Percentiles rank a stretch among this genome's conserved stretches.
Evolutionary conservation across 352 stramenopile genomes (phyloP).

Genomic region (Globisporangium alternatum): DNA sequence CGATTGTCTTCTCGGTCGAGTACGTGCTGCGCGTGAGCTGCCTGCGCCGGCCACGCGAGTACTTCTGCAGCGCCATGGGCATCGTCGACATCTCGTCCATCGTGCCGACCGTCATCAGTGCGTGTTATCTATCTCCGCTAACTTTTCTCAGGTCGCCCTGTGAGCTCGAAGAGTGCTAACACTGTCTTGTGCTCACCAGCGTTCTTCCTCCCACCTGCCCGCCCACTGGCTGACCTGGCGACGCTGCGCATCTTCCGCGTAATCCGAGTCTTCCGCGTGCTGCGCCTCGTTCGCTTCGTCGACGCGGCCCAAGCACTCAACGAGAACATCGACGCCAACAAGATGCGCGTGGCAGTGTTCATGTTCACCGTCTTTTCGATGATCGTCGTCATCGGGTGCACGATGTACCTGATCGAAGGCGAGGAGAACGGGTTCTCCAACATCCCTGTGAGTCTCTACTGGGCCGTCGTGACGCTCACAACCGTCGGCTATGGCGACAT

Average conservation of each 20-base stretch:
- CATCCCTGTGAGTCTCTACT: constrained; percentile 53
- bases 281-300: constrained; percentile 70
- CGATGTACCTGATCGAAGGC: constrained; percentile 85
- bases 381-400: constrained; percentile 78
- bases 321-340: constrained; percentile 82
- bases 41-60: constrained; percentile 35
- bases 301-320: constrained; percentile 59
- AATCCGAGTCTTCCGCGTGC: constrained; percentile 72
- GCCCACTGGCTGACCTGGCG: constrained; percentile 60
- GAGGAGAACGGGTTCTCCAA: constrained; percentile 75
- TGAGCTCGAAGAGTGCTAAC: not conserved
- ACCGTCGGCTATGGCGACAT: constrained; percentile 59
- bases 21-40: constrained; percentile 39
- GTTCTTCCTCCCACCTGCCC: constrained; percentile 49
- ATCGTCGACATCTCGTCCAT: constrained; percentile 55
- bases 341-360: constrained; percentile 75
- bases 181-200: constrained; percentile 16
- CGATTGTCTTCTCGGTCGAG: constrained; percentile 41
- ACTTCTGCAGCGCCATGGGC: constrained; percentile 46
- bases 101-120: constrained; percentile 44
- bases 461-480: constrained; percentile 51
- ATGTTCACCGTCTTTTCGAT: constrained; percentile 72
- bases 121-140: constrained; percentile 6
- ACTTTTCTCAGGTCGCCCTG: not conserved
- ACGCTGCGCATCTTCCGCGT: constrained; percentile 78